Base-by-base conservation (phyloP, 768 basidiomycete species). In the Naganishia kalamii region DNA sequence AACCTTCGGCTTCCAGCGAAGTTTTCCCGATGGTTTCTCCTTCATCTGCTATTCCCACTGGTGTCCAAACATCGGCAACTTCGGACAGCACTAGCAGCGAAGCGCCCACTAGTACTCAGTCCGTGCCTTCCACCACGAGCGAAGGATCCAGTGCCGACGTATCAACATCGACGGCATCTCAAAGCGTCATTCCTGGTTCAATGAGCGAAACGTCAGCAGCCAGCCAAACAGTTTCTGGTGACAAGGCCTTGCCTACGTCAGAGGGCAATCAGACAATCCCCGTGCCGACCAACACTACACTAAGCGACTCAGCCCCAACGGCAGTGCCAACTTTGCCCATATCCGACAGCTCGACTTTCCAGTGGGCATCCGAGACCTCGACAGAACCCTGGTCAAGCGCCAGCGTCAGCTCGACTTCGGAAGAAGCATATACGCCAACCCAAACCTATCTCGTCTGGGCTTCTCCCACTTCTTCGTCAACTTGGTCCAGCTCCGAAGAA, bases 401-500 rank as follows among this genome's bases (percentile, higher is more conserved):
- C 21, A 57, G 33, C 8, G 54, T 25, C 54, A 40, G 19, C 23
- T 23, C 41, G 8, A 64, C 35, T 33, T 64, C 63, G 13, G 50
- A 52, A 17, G 50, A 64, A 29, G 47, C 63, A 11, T 64, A 64
- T 30, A 32, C 57, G 17, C 63, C 63, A 11, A 54, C 63, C 12
- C 50, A 51, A 23, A 64, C 63, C 30, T 52, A 51, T 30, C 40
- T 64, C 25, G 46, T 64, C 21, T 64, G 32, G 8, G 63, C 63
- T 11, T 41, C 33, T 41, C 51, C 63, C 15, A 54, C 63, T 40
- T 33, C 51, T 1, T n/a, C 43, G 30, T 17, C 51, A 17, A 41
- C 46, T 13, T 62, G 57, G 33, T 63, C 60, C 13, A 61, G 32
- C n/a, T 35, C 33, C 29, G 57, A 65, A 12, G 64, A 71, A 66